Conservation (phyloP, 306 rosid genomes). For the Prunus armeniaca region DNA sequence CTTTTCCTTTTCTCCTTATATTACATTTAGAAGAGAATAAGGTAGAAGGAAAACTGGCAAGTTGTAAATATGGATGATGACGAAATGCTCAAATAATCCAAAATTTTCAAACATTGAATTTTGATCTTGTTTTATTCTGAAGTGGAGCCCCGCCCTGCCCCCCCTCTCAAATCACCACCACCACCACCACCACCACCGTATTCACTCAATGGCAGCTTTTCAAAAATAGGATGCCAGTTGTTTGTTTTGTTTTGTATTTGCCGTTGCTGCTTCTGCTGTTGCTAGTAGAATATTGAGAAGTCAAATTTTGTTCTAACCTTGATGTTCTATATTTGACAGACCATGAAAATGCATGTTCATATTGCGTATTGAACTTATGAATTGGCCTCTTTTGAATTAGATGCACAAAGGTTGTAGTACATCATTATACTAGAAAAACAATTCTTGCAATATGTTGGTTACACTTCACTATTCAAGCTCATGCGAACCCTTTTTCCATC, state of each 20-base stretch:
- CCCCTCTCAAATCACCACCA: no score
- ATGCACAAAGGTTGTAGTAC: neutral
- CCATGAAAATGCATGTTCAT: neutral
- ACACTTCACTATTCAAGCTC: neutral
- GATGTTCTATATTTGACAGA: neutral
- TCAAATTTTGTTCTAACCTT: neutral
- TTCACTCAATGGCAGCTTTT: no score
- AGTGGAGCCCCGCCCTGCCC: no score
- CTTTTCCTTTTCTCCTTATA: neutral
- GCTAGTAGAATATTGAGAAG: neutral
- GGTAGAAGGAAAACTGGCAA: neutral
- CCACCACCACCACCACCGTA: no score
- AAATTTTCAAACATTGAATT: no score
- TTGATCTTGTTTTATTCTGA: neutral
- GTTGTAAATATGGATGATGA: slow-evolving; percentile 19
- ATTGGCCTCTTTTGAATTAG: neutral
- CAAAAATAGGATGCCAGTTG: neutral
- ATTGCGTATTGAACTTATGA: neutral
- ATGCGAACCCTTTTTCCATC: no score
- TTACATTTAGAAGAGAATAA: slow-evolving; percentile 7
- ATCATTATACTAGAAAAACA: neutral
- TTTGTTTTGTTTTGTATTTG: neutral
- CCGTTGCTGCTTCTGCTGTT: neutral
- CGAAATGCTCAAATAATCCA: neutral
- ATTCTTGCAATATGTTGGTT: no score